Evolutionary conservation across 75 land plant genomes (phyloP), one percentile per base, ranked within the genome.

Genomic region (Pseudotsuga menziesii): DNA sequence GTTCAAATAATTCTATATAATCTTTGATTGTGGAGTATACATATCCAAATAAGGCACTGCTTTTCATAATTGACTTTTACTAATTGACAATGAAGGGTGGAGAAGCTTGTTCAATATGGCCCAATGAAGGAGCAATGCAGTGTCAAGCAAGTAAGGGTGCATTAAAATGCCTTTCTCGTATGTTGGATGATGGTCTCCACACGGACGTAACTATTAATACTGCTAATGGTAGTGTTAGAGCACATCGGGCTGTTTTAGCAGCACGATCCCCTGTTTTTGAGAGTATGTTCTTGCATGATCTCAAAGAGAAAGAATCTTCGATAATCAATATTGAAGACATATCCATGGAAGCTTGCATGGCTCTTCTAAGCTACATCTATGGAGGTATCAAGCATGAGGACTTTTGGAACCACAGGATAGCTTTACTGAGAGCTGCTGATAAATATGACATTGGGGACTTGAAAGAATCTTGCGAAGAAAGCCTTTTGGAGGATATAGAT

Each of bases 381-480:
- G 94, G 97, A 20, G 82, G 70, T 57, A 88, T 94, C 56, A 88
- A 82, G 19, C 87, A 83, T 61, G 88, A 88, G 22, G 85, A 83
- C 56, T 94, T 94, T 79, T 91, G 88, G 86, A 85, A 82, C 81
- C 94, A 94, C 62, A 80, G 97, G 15, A 57, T 90, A 56, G 76
- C 92, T 8, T 77, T 94, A 8, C 80, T 94, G 26, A 87, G 83
- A 1, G 95, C 97, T 9, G 88, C 97, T 67, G 86, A 94, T 77
- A 94, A 94, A 75, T 94, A 92, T 36, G 95, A 88, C 74, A 94
- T 94, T 23, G 26, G 60, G 7, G 92, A 86, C 71, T 79, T 94
- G 41, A 94, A 90, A 81, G 90, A 94, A 56, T 83, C 84, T 52
- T 94, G 97, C 55, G 97, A 94, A 72, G 92, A 92, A 66, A 94